Evolutionary conservation across 768 basidiomycete species (phyloP), one percentile per base, ranked within the genome.

Genomic region (Lactifluus piperatus): DNA sequence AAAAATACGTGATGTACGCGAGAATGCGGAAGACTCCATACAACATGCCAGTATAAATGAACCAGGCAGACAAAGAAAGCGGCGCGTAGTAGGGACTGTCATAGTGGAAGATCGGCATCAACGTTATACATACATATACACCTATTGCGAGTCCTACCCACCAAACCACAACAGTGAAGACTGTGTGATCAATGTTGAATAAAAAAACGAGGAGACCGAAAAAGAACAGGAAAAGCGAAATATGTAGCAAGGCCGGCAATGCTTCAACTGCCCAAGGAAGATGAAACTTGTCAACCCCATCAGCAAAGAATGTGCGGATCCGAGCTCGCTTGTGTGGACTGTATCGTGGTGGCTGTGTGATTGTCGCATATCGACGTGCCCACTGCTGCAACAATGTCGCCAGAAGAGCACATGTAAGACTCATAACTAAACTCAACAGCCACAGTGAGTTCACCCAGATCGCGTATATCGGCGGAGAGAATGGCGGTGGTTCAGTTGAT

Each of bases 181-280:
- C 43, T 26, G 34, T 29, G 11, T 29, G 32, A 4, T 46, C 20
- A 27, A 52, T 24, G 18, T 52, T 39, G 27, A 18, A 24, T 34
- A 58, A 36, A 6, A 58, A 37, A 7, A 52, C 5, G 4, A 52
- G 20, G 27, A 52, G 34, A 11, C 57, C 57, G 0, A 27, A 18
- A 3, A 52, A 39, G 51, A 52, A 58, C 8, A 58, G 34, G 44
- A 52, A 46, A 5, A 58, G 20, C 14, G 57, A 46, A 22, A 52
- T 24, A 6, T 51, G 43, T 3, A 58, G 20, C 7, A 58, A 27
- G 18, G 16, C 5, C 3, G 34, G 36, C 16, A 41, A 14, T 0
- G 18, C 9, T 10, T 6, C 44, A 13, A 16, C 14, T 11, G n/a
- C 51, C 34, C 34, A 39, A 14, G 18, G 8, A 14, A 22, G 10